phyloP scores from a whole-genome alignment of 257 asterid genomes.

The Mentha longifolia region DNA sequence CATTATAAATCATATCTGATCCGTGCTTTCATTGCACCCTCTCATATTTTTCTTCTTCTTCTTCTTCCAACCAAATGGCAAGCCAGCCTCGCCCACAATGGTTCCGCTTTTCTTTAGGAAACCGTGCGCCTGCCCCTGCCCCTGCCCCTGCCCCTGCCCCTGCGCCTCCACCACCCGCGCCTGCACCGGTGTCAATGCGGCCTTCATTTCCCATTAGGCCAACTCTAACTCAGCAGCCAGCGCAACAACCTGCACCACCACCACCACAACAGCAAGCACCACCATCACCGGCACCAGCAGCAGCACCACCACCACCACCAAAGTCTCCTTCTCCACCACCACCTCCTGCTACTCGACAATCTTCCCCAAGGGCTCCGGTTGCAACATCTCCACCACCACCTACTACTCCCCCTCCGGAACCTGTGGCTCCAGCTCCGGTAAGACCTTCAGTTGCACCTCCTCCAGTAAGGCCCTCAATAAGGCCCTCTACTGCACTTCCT shows the following conservation, averaged over 20 bases:
- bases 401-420: not conserved
- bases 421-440: not conserved
- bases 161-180: constrained; percentile 11
- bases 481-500: not conserved
- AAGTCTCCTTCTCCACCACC: constrained; percentile 29
- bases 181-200: constrained; percentile 23
- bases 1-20: constrained; percentile 19
- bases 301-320: constrained; percentile 25
- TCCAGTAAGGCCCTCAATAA: not conserved
- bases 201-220: constrained; percentile 42
- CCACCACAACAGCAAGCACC: constrained; percentile 29
- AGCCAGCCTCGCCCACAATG: constrained; percentile 51
- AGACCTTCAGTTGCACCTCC: not conserved
- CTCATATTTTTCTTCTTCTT: not conserved
- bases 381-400: not conserved
- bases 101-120: constrained; percentile 42
- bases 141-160: constrained; percentile 30
- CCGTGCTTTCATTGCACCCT: not conserved
- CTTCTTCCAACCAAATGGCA: constrained; percentile 24
- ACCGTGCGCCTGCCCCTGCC: constrained; percentile 22
- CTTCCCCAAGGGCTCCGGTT: constrained; percentile 26
- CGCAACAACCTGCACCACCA: constrained; percentile 27
- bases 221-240: constrained; percentile 30
- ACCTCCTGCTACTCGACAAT: constrained; percentile 20
- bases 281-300: constrained; percentile 24